Evolutionary conservation across 192 early-diverging fungal genomes (phyloP).

Genomic region (Coemansia sp.): DNA sequence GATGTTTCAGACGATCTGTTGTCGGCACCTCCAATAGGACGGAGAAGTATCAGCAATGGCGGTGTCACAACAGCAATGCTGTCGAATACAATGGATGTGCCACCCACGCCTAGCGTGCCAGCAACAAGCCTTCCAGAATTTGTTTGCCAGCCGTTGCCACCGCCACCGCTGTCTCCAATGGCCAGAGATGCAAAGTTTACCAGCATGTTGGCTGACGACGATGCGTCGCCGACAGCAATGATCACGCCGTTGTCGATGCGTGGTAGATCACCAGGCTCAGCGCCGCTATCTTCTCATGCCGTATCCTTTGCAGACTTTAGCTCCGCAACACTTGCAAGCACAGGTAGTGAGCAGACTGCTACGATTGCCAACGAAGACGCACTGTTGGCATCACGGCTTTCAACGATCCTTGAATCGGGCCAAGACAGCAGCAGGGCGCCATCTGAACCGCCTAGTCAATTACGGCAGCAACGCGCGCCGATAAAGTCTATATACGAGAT

Average conservation of each 20-base stretch:
- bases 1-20: slow-evolving; percentile 9
- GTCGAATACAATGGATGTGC: background rate
- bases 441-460: background rate
- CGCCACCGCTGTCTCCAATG: slow-evolving; percentile 21
- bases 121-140: slow-evolving; percentile 31
- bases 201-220: background rate
- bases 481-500: slow-evolving; percentile 41
- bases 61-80: background rate
- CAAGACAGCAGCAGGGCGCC: slow-evolving; percentile 12
- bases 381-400: slow-evolving; percentile 23
- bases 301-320: background rate
- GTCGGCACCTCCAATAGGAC: slow-evolving; percentile 9
- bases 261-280: slow-evolving; percentile 9
- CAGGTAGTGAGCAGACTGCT: background rate
- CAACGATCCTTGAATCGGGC: slow-evolving; percentile 38
- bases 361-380: slow-evolving; percentile 5
- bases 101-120: slow-evolving; percentile 5
- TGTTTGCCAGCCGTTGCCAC: slow-evolving; percentile 41
- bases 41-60: slow-evolving; percentile 15
- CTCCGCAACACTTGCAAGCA: background rate
- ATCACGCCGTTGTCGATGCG: slow-evolving; percentile 33
- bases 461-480: slow-evolving; percentile 9
- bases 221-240: slow-evolving; percentile 14
- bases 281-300: slow-evolving; percentile 20
- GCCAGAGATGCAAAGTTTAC: slow-evolving; percentile 1